A percentile compares a stretch with the other conserved stretches of the same genome.
Conservation (phyloP, 768 basidiomycete species). For the Fibroporia radiculosa region DNA sequence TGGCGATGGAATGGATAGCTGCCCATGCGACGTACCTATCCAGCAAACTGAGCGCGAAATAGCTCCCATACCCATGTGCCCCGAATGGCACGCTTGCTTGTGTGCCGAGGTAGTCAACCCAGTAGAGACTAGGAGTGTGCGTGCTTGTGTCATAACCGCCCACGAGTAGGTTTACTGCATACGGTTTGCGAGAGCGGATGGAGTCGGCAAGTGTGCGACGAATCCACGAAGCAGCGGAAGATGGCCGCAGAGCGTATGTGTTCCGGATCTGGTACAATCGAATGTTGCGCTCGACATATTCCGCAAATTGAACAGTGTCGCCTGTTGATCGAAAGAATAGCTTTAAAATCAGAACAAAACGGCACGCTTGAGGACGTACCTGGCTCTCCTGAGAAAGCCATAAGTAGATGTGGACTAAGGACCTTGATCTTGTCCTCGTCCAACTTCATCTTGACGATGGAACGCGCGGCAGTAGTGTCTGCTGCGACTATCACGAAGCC, state of each 20-base stretch:
- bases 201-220: conserved; percentile 85
- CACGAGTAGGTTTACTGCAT: conserved; percentile 86
- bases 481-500: conserved; percentile 90
- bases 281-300: conserved; percentile 93
- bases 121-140: conserved; percentile 73
- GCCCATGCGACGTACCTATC: conserved; percentile 69
- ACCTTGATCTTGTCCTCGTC: conserved; percentile 97
- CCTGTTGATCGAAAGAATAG: conserved; percentile 30
- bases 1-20: too few relatives aligned
- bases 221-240: conserved; percentile 92
- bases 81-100: conserved; percentile 84
- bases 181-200: conserved; percentile 80
- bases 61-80: conserved; percentile 92
- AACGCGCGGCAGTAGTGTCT: conserved; percentile 82
- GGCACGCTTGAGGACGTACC: conserved; percentile 35
- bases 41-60: conserved; percentile 86
- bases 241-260: conserved; percentile 80
- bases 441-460: conserved; percentile 95
- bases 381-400: conserved; percentile 94
- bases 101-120: conserved; percentile 96
- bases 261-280: conserved; percentile 95
- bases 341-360: neutral
- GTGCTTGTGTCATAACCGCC: conserved; percentile 86
- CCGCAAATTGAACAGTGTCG: conserved; percentile 94
- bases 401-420: conserved; percentile 83